Evolutionary conservation across 257 asterid species (phyloP).

Genomic region (Thymus mandschuricus): DNA sequence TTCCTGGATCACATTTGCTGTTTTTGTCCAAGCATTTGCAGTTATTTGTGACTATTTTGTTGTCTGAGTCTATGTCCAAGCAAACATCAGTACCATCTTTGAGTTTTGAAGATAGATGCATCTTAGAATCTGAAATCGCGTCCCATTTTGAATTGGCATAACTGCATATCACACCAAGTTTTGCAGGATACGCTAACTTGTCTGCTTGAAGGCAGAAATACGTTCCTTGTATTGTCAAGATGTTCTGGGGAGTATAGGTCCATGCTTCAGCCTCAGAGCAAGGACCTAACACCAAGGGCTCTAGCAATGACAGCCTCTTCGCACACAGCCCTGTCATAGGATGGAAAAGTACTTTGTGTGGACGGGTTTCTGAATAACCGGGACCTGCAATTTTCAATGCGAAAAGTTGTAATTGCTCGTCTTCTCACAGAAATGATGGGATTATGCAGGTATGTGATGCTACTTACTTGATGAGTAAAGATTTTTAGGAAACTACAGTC

Average conservation of each 20-base stretch:
- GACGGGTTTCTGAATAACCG: slow-evolving; percentile 48
- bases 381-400: slow-evolving; percentile 67
- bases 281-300: slow-evolving; percentile 71
- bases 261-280: slow-evolving; percentile 81
- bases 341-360: slow-evolving; percentile 73
- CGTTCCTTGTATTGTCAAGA: slow-evolving; percentile 61
- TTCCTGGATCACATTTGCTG: slow-evolving; percentile 77
- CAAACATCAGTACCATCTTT: slow-evolving; percentile 63
- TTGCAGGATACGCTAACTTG: slow-evolving; percentile 63
- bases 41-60: slow-evolving; percentile 56
- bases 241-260: slow-evolving; percentile 59
- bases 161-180: slow-evolving; percentile 64
- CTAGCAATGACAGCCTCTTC: slow-evolving; percentile 43
- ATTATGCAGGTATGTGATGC: slow-evolving; percentile 3
- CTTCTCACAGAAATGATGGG: background rate
- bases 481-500: background rate
- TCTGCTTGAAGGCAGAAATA: slow-evolving; percentile 78
- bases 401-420: background rate
- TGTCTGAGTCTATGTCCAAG: slow-evolving; percentile 70
- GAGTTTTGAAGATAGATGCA: slow-evolving; percentile 82
- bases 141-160: slow-evolving; percentile 67
- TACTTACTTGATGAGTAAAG: background rate
- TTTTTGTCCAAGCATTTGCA: slow-evolving; percentile 76
- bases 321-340: slow-evolving; percentile 85
- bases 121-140: slow-evolving; percentile 75